A percentile compares a stretch with the other conserved stretches of the same genome.
Conservation (phyloP, 768 basidiomycete species). For the Collybia sordida region DNA sequence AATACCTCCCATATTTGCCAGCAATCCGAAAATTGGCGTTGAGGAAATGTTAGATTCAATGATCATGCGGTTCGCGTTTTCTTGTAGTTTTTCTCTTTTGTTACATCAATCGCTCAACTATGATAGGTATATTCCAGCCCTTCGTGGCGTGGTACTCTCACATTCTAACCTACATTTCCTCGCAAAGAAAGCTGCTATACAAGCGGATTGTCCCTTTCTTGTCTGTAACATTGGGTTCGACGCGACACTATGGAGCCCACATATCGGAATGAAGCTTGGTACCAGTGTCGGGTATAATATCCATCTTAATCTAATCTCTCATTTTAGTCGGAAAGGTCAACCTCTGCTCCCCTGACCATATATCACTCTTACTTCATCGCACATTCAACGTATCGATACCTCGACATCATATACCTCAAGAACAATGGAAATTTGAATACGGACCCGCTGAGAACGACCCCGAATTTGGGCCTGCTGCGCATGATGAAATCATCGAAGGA, state of each 20-base stretch:
- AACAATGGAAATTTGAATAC: slow-evolving; percentile 84
- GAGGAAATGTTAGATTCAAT: slow-evolving; percentile 92
- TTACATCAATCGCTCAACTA: neutral
- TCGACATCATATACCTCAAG: slow-evolving; percentile 81
- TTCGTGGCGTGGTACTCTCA: slow-evolving; percentile 83
- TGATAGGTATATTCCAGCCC: slow-evolving; percentile 80
- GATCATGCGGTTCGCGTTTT: slow-evolving; percentile 79
- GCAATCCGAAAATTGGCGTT: slow-evolving; percentile 69
- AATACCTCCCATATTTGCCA: slow-evolving; percentile 80
- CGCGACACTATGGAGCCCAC: slow-evolving; percentile 87
- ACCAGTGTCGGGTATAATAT: slow-evolving; percentile 19
- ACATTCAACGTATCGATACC: slow-evolving; percentile 98
- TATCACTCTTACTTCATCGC: slow-evolving; percentile 84
- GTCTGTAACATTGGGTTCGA: slow-evolving; percentile 76
- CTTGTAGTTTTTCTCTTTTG: neutral
- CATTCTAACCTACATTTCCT: slow-evolving; percentile 79
- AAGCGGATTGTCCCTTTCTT: slow-evolving; percentile 83
- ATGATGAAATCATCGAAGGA: slow-evolving; percentile 19
- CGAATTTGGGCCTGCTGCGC: slow-evolving; percentile 50
- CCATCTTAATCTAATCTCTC: slow-evolving; percentile 3
- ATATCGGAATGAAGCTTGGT: slow-evolving; percentile 80
- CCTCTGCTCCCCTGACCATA: slow-evolving; percentile 88
- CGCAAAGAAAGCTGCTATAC: slow-evolving; percentile 61
- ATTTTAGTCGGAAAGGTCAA: slow-evolving; percentile 78
- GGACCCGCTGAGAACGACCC: slow-evolving; percentile 81